Base-by-base conservation (phyloP, 192 early-diverging fungal genomes). In the Mortierella claussenii region DNA sequence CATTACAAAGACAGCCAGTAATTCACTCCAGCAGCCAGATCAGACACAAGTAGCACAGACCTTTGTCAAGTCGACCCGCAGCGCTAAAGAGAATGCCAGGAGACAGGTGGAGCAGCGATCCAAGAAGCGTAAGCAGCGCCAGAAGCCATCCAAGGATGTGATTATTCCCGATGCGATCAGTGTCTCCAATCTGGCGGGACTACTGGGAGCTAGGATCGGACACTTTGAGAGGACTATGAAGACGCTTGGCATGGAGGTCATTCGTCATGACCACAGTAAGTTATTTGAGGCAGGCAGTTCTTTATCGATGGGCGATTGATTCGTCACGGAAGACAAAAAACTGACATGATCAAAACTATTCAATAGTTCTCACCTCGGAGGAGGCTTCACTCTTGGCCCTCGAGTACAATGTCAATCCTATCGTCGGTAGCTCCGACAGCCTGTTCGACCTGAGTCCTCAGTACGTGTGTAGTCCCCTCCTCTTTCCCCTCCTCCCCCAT, bases 381-480 rank as follows among this genome's bases (percentile, higher is more conserved):
- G 89, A 91, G 80, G 93, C 95, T 8, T 91, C 89, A 33, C 78
- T 95, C 61, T 87, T 98, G 68, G 95, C 89, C 2, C 67, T 98
- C 57, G 94, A 97, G 71, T 94, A 94, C 52, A 88, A 93, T 54
- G 87, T 95, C 47, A 93, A 93, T 55, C 95, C 97, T 42, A 86
- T 95, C 26, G 83, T 97, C 6, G 68, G 68, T 13, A 83, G 89
- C 23, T 68, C 75, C 7, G 70, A 80, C 44, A 84, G 78, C 2
- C 65, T 82, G 1, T 68, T 84, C 17, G 91, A 92, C 67, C 53
- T 91, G 12, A 83, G 68, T n/a, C 61, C 89, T 46, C 68, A 79
- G 89, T 87, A 89, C 24, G 63, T 32, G 37, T 55, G 11, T 4
- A 23, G 37, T 1, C 33, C 6, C 44, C 4, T 6, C 30, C 13